A percentile compares a stretch with the other conserved stretches of the same genome.
Evolutionary conservation across 345 rosid genomes (phyloP).

Genomic region (Pistacia vera): DNA sequence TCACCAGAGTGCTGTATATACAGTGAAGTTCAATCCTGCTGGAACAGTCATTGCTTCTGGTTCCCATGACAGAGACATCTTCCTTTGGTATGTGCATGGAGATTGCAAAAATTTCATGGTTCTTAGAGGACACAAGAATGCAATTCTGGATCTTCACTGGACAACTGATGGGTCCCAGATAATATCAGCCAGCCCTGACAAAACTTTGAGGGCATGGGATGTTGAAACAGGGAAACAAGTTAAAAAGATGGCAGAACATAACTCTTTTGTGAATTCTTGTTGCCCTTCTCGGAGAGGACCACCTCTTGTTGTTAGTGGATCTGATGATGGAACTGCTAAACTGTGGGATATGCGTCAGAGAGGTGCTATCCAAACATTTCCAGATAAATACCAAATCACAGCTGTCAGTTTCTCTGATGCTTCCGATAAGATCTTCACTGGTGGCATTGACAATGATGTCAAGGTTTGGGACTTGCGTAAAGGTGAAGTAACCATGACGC

Average conservation of each 20-base stretch:
- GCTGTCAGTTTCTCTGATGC: slow-evolving; percentile 95
- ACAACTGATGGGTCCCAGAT: slow-evolving; percentile 88
- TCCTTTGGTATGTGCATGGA: slow-evolving; percentile 86
- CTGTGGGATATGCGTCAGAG: slow-evolving; percentile 99
- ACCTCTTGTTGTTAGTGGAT: slow-evolving; percentile 90
- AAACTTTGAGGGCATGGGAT: slow-evolving; percentile 93
- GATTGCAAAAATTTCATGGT: slow-evolving; percentile 98
- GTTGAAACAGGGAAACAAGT: slow-evolving; percentile 90
- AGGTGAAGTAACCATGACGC: slow-evolving; percentile 89
- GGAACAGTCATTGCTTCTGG: slow-evolving; percentile 91
- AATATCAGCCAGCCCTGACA: slow-evolving; percentile 94
- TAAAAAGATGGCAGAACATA: slow-evolving; percentile 97
- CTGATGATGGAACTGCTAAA: slow-evolving; percentile 97
- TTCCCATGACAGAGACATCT: slow-evolving; percentile 92
- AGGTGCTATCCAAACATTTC: slow-evolving; percentile 98
- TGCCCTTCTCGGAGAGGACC: slow-evolving; percentile 92
- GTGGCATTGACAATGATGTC: slow-evolving; percentile 86
- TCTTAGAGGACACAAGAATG: slow-evolving; percentile 93
- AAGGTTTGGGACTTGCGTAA: slow-evolving; percentile 95
- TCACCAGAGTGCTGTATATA: slow-evolving; percentile 84
- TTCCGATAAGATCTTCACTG: slow-evolving; percentile 89
- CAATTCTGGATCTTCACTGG: slow-evolving; percentile 93
- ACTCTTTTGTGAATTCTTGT: slow-evolving; percentile 89
- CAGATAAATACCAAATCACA: slow-evolving; percentile 95
- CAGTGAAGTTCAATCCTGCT: slow-evolving; percentile 90